Conservation (phyloP, 768 basidiomycete species). For the Serendipita sp. region DNA sequence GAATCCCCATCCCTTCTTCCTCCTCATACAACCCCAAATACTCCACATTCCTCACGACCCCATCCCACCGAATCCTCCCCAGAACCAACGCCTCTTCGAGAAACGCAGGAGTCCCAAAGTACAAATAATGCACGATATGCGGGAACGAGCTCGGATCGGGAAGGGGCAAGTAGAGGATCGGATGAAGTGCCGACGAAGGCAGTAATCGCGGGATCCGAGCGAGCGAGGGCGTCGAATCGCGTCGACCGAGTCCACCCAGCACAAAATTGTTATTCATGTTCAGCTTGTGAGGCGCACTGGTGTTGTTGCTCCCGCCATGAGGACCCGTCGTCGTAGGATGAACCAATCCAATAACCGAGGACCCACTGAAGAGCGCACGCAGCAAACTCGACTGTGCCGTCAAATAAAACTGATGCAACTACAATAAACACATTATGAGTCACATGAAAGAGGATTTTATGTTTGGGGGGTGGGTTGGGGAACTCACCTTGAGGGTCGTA, state of each 20-base stretch:
- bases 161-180: slow-evolving; percentile 56
- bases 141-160: slow-evolving; percentile 61
- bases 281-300: background rate
- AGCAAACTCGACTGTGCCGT: slow-evolving; percentile 68
- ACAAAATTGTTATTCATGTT: background rate
- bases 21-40: slow-evolving; percentile 65
- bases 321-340: background rate
- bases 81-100: slow-evolving; percentile 54
- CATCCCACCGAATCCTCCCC: slow-evolving; percentile 65
- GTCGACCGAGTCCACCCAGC: background rate
- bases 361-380: slow-evolving; percentile 52
- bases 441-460: background rate
- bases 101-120: slow-evolving; percentile 51
- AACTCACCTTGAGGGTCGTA: slow-evolving; percentile 8
- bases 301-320: too few relatives aligned
- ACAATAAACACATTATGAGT: slow-evolving; percentile 10
- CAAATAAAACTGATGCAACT: slow-evolving; percentile 74
- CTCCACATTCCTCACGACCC: slow-evolving; percentile 76
- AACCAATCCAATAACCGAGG: slow-evolving; percentile 40
- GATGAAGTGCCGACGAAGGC: slow-evolving; percentile 45
- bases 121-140: slow-evolving; percentile 64
- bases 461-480: background rate
- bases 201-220: slow-evolving; percentile 50
- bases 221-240: background rate
- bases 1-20: slow-evolving; percentile 21